These are phyloP conservation scores for Mrakia blollopis DNA, from an alignment of 768 basidiomycete genomes.

Conservation along the genomic window DNA sequence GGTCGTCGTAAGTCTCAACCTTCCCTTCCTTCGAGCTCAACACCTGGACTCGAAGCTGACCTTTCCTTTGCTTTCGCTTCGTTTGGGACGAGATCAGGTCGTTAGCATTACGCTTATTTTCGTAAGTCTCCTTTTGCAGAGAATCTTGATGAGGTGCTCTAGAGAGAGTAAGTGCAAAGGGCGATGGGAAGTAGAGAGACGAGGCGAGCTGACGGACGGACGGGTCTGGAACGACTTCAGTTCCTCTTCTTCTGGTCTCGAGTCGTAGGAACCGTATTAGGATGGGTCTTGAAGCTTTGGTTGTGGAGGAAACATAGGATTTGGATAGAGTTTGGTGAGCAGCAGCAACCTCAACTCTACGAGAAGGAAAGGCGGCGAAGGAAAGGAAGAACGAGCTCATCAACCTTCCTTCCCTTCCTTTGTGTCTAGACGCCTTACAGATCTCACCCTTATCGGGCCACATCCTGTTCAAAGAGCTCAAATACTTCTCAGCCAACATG, in stretches of 20 bases:
- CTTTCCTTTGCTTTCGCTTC: background rate
- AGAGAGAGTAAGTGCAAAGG: too few relatives aligned
- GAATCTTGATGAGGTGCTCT: too few relatives aligned
- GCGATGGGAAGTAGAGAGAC: background rate
- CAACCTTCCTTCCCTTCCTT: background rate
- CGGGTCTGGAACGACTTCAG: slow-evolving; percentile 7
- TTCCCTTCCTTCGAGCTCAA: background rate
- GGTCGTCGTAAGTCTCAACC: slow-evolving; percentile 32
- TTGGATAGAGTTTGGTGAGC: slow-evolving; percentile 76
- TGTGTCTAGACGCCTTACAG: slow-evolving; percentile 70
- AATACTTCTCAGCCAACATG: slow-evolving; percentile 89
- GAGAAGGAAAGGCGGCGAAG: too few relatives aligned
- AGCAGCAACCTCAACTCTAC: too few relatives aligned
- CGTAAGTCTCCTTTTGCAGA: background rate
- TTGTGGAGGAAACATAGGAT: slow-evolving; percentile 73
- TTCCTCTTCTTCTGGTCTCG: slow-evolving; percentile 83
- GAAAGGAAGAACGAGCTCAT: background rate
- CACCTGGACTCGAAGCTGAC: background rate
- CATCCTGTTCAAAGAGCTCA: slow-evolving; percentile 78
- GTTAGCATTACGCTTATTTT: slow-evolving; percentile 46
- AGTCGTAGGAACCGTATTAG: slow-evolving; percentile 64
- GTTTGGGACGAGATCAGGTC: background rate
- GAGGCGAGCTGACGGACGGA: background rate
- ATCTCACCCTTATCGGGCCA: slow-evolving; percentile 82
- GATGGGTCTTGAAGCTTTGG: slow-evolving; percentile 60